Evolutionary conservation across 75 land plant species (phyloP).

Genomic region (Sequoia sempervirens): DNA sequence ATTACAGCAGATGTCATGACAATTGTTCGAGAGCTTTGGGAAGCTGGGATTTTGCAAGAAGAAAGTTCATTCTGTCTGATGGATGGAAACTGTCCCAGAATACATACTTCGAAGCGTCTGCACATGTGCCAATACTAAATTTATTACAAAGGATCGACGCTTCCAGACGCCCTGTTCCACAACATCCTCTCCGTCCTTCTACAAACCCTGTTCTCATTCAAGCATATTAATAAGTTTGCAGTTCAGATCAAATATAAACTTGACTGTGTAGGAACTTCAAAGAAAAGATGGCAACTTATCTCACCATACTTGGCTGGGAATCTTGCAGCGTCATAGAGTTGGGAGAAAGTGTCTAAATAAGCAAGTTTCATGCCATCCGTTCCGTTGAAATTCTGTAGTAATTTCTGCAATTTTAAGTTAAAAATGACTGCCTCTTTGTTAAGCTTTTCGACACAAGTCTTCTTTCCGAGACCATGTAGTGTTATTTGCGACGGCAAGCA

Average conservation of each 20-base stretch:
- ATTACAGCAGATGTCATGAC: not conserved
- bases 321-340: slow-evolving; percentile 42
- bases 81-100: slow-evolving; percentile 25
- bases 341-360: slow-evolving; percentile 55
- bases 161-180: slow-evolving; percentile 19
- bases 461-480: slow-evolving; percentile 33
- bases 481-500: slow-evolving; percentile 74
- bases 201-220: slow-evolving; percentile 8
- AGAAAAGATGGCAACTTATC: not conserved
- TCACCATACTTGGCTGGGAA: slow-evolving; percentile 58
- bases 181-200: slow-evolving; percentile 20
- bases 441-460: slow-evolving; percentile 44
- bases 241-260: not conserved
- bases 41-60: slow-evolving; percentile 1
- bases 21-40: not conserved
- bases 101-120: slow-evolving; percentile 14
- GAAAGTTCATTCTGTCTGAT: slow-evolving; percentile 8
- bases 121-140: slow-evolving; percentile 10
- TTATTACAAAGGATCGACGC: slow-evolving; percentile 10
- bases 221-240: not conserved
- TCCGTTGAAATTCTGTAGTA: slow-evolving; percentile 21
- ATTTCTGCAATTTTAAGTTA: slow-evolving; percentile 44
- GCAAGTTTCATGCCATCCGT: slow-evolving; percentile 40
- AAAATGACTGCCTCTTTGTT: slow-evolving; percentile 55
- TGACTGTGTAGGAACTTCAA: not conserved